Evolutionary conservation across 192 early-diverging fungal species (phyloP), one percentile per base, ranked within the genome.

Genomic region (Nowakowskiella sp.): DNA sequence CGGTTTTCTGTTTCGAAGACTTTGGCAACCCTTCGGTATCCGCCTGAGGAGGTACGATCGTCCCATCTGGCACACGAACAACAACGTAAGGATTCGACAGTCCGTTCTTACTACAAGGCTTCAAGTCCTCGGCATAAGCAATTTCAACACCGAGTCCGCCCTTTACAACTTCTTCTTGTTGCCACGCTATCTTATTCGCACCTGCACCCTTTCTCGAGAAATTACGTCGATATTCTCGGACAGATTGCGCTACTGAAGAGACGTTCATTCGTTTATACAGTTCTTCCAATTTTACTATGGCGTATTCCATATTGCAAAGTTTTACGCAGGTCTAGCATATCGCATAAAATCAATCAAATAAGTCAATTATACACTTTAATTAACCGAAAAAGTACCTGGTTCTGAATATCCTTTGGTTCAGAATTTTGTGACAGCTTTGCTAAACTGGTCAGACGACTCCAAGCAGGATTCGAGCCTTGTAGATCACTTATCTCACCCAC

Each of bases 291-390:
- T 78, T 78, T 24, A 39, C 51, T 54, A 74, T 59, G 8, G 76
- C 76, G 49, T 67, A 76, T 33, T 73, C 67, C 31, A 78, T 74
- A 53, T 78, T 78, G 53, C 76, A 73, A 22, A 78, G 66, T 55
- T 78, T 78, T 6, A 74, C 76, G 57, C 76, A 78, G 3, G 71
- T 76, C 67, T 77, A 19, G 36, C 13, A 19, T 13, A 39, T 39
- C 19, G 36, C 13, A 13, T 19, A 39, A 39, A 13, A 39, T 39
- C 19, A n/a, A n/a, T 39, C 36, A 19, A 39, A 5, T 24, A 10
- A 44, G 10, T 13, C 25, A 57, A 55, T 24, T 10, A 57, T 26
- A 9, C 10, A 57, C 25, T 6, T 13, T n/a, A 4, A 54, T 47
- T 13, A 57, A 36, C 1, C 25, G 44, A 19, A 28, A 6, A 45